Evolutionary conservation across 2,329 filamentous ascomycete species (phyloP), one percentile per base, ranked within the genome.

Genomic region (Colletotrichum sansevieriae): DNA sequence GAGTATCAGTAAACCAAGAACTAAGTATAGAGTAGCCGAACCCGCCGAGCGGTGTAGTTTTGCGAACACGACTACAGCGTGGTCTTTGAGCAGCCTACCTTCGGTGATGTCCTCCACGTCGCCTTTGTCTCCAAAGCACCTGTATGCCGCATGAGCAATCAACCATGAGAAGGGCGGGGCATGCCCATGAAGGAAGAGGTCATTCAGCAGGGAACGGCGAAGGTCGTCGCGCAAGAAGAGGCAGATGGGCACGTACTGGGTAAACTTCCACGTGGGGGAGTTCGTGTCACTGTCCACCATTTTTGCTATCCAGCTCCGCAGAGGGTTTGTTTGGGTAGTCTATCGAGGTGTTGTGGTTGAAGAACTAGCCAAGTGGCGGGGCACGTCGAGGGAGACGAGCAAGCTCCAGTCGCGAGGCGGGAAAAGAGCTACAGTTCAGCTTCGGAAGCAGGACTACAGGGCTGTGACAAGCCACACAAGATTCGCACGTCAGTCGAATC

Each of bases 181-280:
- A 52, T 57, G 10, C 46, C 22, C 59, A 29, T 18, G n/a, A 61
- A 43, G 25, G 44, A 63, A 35, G 47, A 49, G 7, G 20, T n/a
- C 25, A 15, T 46, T 18, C 8, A n/a, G 25, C 25, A 4, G 25
- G 25, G 25, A 25, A 25, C 25, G 25, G 5, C 25, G 43, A 22
- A 13, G 35, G 41, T 25, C 11, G 41, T 25, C 51, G 9, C 18
- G 20, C 46, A n/a, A 29, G 18, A 47, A 51, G 61, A 65, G 69
- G 61, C 66, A 63, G 64, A 59, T 65, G 65, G 43, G 55, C 49
- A 87, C 94, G 83, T 92, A 97, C 95, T 98, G 95, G 83, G 95
- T 98, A 85, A 98, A 98, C 88, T 98, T 98, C 95, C 95, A 98
- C 84, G 95, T 98, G 80, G 95, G 95, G 85, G 93, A 91, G 87